These are phyloP conservation scores for Aspergillus spinulosporus DNA, from an alignment of 2,329 filamentous ascomycete genomes.

Conservation along the genomic window DNA sequence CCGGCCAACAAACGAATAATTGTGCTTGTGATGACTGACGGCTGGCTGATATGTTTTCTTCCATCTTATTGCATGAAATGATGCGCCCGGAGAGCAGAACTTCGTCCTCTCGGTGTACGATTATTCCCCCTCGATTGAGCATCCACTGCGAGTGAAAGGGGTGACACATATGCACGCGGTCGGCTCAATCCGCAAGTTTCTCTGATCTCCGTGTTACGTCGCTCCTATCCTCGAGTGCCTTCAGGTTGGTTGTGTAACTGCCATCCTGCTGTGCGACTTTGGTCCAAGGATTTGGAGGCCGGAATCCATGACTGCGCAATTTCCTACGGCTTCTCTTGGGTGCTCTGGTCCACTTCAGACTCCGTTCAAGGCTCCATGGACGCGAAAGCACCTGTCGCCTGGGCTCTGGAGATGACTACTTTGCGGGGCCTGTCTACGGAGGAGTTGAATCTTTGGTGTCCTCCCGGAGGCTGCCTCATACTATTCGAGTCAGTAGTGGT, in stretches of 20 bases:
- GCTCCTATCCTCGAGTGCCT: neutral
- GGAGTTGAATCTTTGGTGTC: conserved; percentile 1
- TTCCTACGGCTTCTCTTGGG: conserved; percentile 6
- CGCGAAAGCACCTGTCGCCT: neutral
- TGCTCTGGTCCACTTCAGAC: neutral
- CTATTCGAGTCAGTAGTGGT: neutral
- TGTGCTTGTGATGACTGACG: neutral
- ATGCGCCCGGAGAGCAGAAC: neutral
- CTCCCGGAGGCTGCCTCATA: neutral
- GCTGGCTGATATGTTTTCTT: conserved; percentile 3
- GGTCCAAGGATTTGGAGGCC: conserved; percentile 14
- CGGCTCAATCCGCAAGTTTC: neutral
- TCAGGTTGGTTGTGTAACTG: conserved; percentile 3
- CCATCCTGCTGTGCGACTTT: conserved; percentile 6
- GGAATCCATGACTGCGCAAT: conserved; percentile 13
- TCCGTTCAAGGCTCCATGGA: neutral
- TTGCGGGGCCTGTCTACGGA: conserved; percentile 4
- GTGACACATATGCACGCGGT: neutral
- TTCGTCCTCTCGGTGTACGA: neutral
- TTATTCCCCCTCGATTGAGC: neutral
- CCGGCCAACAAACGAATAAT: neutral
- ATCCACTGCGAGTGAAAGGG: conserved; percentile 8
- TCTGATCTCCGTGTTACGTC: conserved; percentile 8
- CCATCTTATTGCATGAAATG: conserved; percentile 1
- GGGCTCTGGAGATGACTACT: conserved; percentile 2